phyloP scores from a whole-genome alignment of 495 filamentous ascomycete species.

The Margaritispora aquatica region DNA sequence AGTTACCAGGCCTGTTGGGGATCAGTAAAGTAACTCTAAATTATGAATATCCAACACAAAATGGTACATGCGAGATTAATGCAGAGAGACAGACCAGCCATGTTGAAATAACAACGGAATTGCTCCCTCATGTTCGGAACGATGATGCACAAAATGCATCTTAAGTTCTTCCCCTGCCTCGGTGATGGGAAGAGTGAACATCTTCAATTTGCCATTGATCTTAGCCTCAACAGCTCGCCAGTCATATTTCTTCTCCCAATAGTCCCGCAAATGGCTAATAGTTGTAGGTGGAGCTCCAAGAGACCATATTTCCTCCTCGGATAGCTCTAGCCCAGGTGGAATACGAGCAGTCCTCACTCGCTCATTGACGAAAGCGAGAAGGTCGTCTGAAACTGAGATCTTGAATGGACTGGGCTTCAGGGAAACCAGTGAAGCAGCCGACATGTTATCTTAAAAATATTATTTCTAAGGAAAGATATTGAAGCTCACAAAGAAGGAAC shows the following conservation, averaged over 20 bases:
- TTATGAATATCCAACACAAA: no score
- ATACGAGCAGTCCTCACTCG: constrained; percentile 36
- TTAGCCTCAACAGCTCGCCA: constrained; percentile 45
- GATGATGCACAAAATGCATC: constrained; percentile 51
- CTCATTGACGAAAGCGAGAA: constrained; percentile 32
- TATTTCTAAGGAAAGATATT: background rate
- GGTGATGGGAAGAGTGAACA: constrained; percentile 41
- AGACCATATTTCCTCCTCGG: constrained; percentile 11
- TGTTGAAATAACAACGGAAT: constrained; percentile 55
- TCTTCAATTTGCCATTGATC: constrained; percentile 52
- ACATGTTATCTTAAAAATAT: background rate
- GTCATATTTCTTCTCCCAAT: constrained; percentile 40
- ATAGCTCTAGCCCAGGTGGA: constrained; percentile 20
- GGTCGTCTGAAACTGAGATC: constrained; percentile 34
- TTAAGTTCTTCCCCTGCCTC: constrained; percentile 40
- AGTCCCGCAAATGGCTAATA: constrained; percentile 13
- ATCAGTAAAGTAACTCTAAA: no score
- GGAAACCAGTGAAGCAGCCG: background rate
- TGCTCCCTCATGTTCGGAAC: constrained; percentile 38
- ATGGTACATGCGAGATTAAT: background rate
- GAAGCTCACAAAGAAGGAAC: no score
- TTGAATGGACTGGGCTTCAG: constrained; percentile 30
- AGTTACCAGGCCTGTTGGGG: constrained; percentile 45
- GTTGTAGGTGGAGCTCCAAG: constrained; percentile 7
- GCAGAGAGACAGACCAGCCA: constrained; percentile 46